A percentile compares a stretch with the other conserved stretches of the same genome.
Conservation (phyloP, 345 rosid species). For the rapeseed (Brassica napus) region DNA sequence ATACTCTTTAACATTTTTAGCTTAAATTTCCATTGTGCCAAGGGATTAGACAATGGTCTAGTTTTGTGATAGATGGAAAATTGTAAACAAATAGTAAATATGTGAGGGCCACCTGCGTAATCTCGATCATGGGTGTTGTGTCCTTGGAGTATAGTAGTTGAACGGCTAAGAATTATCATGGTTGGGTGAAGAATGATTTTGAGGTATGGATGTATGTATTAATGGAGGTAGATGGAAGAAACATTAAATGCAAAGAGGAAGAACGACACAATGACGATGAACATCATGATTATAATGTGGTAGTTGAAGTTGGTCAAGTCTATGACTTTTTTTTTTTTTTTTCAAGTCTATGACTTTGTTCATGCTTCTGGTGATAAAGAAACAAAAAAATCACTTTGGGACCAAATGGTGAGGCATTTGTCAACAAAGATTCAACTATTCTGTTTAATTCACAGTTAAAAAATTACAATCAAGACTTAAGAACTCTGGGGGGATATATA, state of each 20-base stretch:
- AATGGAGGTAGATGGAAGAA: constrained; percentile 37
- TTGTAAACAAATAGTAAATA: no score
- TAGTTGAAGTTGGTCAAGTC: constrained; percentile 33
- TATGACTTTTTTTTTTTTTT: no score
- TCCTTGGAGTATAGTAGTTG: background rate
- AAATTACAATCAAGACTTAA: constrained; percentile 19
- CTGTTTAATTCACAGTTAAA: background rate
- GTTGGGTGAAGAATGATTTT: constrained; percentile 21
- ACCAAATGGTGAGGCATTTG: constrained; percentile 13
- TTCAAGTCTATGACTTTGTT: constrained; percentile 1
- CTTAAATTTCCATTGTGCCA: no score
- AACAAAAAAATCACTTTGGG: constrained; percentile 24
- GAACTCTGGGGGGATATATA: no score
- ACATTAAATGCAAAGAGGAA: constrained; percentile 32
- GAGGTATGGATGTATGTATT: constrained; percentile 37
- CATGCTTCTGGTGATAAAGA: constrained; percentile 11
- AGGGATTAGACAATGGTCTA: no score
- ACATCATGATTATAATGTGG: constrained; percentile 32
- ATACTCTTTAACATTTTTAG: no score
- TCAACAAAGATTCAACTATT: constrained; percentile 5
- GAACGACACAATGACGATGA: constrained; percentile 4
- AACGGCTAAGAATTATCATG: constrained; percentile 26
- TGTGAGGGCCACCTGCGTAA: constrained; percentile 22
- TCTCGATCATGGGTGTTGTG: constrained; percentile 10
- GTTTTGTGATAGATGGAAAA: no score